phyloP scores from a whole-genome alignment of 305 asterid species.

The Fraxinus albicans region DNA sequence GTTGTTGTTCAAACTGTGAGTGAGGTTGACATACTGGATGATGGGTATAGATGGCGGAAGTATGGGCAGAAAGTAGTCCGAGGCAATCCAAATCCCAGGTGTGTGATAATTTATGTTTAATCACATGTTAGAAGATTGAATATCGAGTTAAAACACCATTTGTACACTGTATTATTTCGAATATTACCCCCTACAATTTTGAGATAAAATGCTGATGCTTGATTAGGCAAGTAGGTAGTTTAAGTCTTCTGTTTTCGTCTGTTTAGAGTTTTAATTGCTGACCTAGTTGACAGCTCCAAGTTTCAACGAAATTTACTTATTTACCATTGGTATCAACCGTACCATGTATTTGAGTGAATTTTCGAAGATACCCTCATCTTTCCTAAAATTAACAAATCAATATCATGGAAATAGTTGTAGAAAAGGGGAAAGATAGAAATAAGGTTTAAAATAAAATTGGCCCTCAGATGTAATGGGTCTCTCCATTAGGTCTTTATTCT shows the following conservation, averaged over 20 bases:
- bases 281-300: background rate
- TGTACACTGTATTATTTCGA: background rate
- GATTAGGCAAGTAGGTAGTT: background rate
- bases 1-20: conserved; percentile 96
- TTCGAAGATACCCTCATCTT: background rate
- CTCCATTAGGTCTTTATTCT: background rate
- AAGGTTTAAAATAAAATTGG: background rate
- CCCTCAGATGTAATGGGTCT: background rate
- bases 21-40: conserved; percentile 96
- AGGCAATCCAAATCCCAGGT: conserved; percentile 99
- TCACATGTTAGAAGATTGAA: conserved; percentile 10
- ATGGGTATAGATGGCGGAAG: conserved; percentile 98
- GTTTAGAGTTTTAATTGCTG: background rate
- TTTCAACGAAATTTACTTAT: background rate
- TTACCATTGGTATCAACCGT: background rate
- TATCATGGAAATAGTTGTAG: background rate
- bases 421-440: background rate
- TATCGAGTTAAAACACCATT: background rate
- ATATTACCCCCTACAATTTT: background rate
- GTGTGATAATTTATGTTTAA: conserved; percentile 19
- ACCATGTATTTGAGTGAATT: background rate
- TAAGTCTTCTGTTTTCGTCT: background rate
- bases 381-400: background rate
- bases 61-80: conserved; percentile 98
- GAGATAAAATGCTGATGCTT: background rate